Base-by-base conservation (phyloP, 2,329 filamentous ascomycete species). In the Neofusicoccum parvum region DNA sequence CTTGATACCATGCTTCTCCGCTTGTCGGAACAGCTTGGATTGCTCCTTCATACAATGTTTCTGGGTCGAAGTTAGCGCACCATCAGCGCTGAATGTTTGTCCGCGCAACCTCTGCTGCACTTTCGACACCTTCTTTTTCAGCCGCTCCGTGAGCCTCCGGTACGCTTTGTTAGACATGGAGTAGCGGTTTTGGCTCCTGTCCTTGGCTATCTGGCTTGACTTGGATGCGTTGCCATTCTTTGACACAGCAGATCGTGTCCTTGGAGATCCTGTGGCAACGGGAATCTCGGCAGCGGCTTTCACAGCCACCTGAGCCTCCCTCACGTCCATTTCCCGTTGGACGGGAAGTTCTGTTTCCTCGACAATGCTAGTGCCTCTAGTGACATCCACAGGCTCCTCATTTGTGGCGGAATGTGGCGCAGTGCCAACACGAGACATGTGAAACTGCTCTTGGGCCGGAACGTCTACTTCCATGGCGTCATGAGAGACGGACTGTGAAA, bases 381-480 rank as follows among this genome's bases (percentile, higher is more conserved):
- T n/a, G 12, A 37, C 20, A 14, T 7, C n/a, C 20, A 17, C 20
- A 14, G 9, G 15, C 14, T 17, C 5, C 23, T 23, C 3, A 15
- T 32, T 41, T n/a, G 53, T 5, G 20, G 20, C 6, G 6, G 15
- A 15, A 7, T 36, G 48, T 34, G 27, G 23, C 48, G 48, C 15
- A 20, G 41, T 20, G 15, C 5, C 39, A 9, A 10, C 15, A 12
- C 20, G 39, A 23, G 23, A 23, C 23, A 23, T 23, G 23, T 23
- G 23, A 46, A 23, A 36, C n/a, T 48, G n/a, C 14, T 12, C 41
- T 36, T 37, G 39, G 3, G 20, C 23, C 9, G 54, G 54, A 32
- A 34, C 27, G 6, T 59, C 54, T n/a, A 60, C n/a, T n/a, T 48
- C 56, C 41, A 60, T 60, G n/a, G 46, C 48, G 12, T 43, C 60